Evolutionary conservation across 495 filamentous ascomycete genomes (phyloP).

Genomic region (Aspergillus coremiiformis): DNA sequence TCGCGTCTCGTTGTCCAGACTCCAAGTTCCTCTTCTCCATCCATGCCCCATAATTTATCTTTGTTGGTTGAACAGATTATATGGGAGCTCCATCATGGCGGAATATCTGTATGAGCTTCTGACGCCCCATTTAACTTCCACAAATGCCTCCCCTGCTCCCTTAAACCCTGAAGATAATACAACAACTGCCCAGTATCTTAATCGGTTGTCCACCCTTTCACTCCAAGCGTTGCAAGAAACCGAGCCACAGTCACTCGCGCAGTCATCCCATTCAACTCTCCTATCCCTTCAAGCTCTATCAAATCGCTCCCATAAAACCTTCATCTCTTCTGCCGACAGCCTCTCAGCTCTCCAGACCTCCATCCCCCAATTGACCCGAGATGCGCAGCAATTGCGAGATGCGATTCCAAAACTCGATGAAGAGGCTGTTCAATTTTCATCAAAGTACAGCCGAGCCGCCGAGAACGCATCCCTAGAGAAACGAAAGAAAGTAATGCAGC

Average conservation of each 20-base stretch:
- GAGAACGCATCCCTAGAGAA: conserved; percentile 68
- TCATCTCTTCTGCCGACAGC: conserved; percentile 72
- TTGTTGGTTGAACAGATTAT: neutral
- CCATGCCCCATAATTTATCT: neutral
- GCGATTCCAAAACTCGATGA: conserved; percentile 73
- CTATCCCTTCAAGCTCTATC: conserved; percentile 83
- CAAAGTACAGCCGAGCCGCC: conserved; percentile 67
- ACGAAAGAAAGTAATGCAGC: conserved; percentile 74
- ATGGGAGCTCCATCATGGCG: conserved; percentile 42
- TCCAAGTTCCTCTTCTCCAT: neutral
- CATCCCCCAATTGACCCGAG: conserved; percentile 58
- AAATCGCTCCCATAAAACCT: conserved; percentile 82
- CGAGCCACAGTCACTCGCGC: conserved; percentile 73
- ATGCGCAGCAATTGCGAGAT: conserved; percentile 57
- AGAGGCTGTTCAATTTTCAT: conserved; percentile 70
- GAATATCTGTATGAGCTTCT: conserved; percentile 71
- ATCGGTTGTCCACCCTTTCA: conserved; percentile 69
- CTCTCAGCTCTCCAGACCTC: conserved; percentile 61
- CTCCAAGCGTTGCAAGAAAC: conserved; percentile 61
- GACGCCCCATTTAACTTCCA: conserved; percentile 48
- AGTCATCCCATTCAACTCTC: conserved; percentile 73
- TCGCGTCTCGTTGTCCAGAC: neutral
- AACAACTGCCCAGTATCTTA: conserved; percentile 61
- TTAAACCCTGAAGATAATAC: conserved; percentile 35
- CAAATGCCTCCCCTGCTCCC: conserved; percentile 15